Evolutionary conservation across 768 basidiomycete genomes (phyloP), one percentile per base, ranked within the genome.

Genomic region (Tricholoma bakamatsutake): DNA sequence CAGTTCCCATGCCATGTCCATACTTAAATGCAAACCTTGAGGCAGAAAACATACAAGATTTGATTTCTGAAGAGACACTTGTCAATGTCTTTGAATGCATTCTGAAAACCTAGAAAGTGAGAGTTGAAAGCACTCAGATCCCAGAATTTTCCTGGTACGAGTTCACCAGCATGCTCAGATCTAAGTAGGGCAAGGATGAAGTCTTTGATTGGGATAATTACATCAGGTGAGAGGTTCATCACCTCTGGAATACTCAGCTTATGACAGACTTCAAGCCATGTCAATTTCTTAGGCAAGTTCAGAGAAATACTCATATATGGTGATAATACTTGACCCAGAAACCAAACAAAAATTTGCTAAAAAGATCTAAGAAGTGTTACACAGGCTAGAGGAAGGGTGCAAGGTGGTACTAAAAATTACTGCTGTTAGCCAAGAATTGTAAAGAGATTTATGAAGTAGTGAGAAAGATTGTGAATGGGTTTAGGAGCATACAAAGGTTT

Each of bases 191-290:
- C 33, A 13, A 24, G 3, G 1, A 51, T 27, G 10, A 35, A 51
- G 50, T 51, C 34, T 28, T 24, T 24, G 24, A 51, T 51, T 24
- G 50, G 50, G 34, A 24, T 15, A 15, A 17, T 35, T 8, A 24
- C 50, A 10, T 40, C 34, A 13, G 34, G 27, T 51, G 46, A 47
- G 46, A 35, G 33, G 50, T 40, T 40, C 34, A 8, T 28, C 50
- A 51, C 50, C 39, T 35, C 50, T n/a, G 34, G 50, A 2, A 40
- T 40, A 24, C 50, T 40, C 50, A 51, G 18, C 12, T 15, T 50
- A 51, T 10, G 39, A 51, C 50, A 51, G 39, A 51, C 13, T 28
- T 51, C 34, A 15, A 51, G 39, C 50, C 50, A 51, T 24, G 34
- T 51, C 15, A 51, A 40, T 40, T 35, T 8, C 30, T 35, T 35